A percentile compares a stretch with the other conserved stretches of the same genome.
These are phyloP conservation scores for Podila clonocystis DNA, from an alignment of 192 early-diverging fungal species.

Conservation along the genomic window DNA sequence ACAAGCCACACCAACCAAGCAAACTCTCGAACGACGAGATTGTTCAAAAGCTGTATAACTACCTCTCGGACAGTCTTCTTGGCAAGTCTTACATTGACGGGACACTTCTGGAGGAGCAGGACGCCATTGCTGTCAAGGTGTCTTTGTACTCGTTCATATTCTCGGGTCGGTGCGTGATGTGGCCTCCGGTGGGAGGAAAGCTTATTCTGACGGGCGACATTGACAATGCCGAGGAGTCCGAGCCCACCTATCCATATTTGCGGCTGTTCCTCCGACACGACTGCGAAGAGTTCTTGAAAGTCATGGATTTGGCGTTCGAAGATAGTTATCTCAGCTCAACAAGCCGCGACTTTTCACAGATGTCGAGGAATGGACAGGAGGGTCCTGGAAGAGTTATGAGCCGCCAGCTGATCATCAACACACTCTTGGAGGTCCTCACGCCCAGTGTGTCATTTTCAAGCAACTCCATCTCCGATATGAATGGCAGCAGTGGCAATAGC, in stretches of 20 bases:
- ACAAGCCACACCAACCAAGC: conserved; percentile 8
- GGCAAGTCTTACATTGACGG: conserved; percentile 64
- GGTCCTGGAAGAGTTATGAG: conserved; percentile 63
- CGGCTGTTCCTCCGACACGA: conserved; percentile 60
- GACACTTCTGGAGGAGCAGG: conserved; percentile 31
- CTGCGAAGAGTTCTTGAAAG: conserved; percentile 61
- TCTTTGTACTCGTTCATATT: conserved; percentile 69
- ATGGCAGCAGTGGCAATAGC: not conserved
- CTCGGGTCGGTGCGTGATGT: conserved; percentile 68
- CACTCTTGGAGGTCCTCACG: conserved; percentile 64
- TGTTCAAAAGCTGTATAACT: conserved; percentile 63
- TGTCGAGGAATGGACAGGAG: conserved; percentile 59
- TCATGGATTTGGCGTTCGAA: conserved; percentile 66
- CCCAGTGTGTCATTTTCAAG: conserved; percentile 45
- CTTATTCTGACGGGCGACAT: conserved; percentile 62
- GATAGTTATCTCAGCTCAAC: conserved; percentile 62
- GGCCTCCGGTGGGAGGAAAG: conserved; percentile 63
- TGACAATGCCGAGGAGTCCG: conserved; percentile 57
- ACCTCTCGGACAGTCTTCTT: conserved; percentile 59
- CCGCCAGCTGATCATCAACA: conserved; percentile 69
- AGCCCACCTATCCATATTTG: conserved; percentile 72
- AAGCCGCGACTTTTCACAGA: conserved; percentile 33
- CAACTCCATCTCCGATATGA: conserved; percentile 22
- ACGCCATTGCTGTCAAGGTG: conserved; percentile 60
- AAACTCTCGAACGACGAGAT: conserved; percentile 38